Conservation (phyloP, 1,139 yeast genomes). For the Lodderomyces elongisporus region DNA sequence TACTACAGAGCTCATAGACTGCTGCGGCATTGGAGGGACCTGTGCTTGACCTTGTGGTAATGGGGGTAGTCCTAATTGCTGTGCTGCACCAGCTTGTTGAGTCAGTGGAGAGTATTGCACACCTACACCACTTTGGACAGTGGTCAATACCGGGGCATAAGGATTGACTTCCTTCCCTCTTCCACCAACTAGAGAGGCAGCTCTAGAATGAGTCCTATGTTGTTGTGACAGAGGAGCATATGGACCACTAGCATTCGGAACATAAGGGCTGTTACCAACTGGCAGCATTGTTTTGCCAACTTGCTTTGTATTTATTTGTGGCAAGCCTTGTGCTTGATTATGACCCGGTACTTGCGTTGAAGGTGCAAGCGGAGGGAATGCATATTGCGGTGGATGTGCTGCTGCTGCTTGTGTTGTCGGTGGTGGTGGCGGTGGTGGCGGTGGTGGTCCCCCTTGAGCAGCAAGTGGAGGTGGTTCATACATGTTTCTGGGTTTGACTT, state of each 20-base stretch:
- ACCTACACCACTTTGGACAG: constrained; percentile 18
- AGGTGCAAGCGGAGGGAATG: too few relatives aligned
- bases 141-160: constrained; percentile 35
- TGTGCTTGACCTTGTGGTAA: constrained; percentile 3
- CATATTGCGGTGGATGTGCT: neutral
- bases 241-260: constrained; percentile 45
- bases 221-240: constrained; percentile 39
- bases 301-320: constrained; percentile 21
- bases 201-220: constrained; percentile 35
- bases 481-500: constrained; percentile 2
- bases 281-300: constrained; percentile 14
- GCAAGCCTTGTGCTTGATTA: too few relatives aligned
- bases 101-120: constrained; percentile 4
- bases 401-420: too few relatives aligned
- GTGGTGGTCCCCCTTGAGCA: too few relatives aligned
- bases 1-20: too few relatives aligned
- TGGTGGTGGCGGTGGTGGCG: too few relatives aligned
- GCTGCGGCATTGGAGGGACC: neutral
- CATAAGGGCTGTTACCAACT: constrained; percentile 33
- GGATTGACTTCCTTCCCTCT: constrained; percentile 39
- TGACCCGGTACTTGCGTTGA: constrained; percentile 1
- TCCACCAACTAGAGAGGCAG: constrained; percentile 40
- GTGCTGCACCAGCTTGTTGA: neutral
- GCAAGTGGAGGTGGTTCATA: too few relatives aligned
- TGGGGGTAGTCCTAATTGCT: too few relatives aligned